Conservation (phyloP, 2,329 filamentous ascomycete species). For the Aschersonia sp. region DNA sequence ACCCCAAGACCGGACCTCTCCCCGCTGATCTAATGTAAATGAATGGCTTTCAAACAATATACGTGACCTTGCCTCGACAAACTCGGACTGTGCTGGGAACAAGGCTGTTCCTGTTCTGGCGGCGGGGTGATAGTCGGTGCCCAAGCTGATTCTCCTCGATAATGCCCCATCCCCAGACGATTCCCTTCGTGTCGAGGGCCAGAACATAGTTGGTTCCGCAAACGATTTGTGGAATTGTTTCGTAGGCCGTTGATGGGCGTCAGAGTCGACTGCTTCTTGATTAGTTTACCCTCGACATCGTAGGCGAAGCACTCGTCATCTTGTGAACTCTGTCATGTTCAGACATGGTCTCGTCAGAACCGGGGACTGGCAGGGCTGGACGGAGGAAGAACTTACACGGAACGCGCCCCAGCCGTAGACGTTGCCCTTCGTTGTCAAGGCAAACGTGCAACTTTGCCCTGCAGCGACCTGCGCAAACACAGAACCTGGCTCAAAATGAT, state of each 20-base stretch:
- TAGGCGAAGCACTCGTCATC: conserved; percentile 34
- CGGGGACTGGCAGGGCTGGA: background rate
- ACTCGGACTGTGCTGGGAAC: conserved; percentile 40
- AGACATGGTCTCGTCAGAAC: too few relatives aligned
- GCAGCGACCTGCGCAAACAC: conserved; percentile 51
- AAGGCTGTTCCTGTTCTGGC: conserved; percentile 38
- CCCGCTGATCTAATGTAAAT: conserved; percentile 61
- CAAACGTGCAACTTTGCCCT: conserved; percentile 63
- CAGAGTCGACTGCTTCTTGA: conserved; percentile 35
- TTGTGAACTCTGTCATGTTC: conserved; percentile 1
- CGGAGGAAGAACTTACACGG: conserved; percentile 28
- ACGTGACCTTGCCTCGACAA: conserved; percentile 42
- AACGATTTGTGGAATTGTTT: conserved; percentile 47
- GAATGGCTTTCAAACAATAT: conserved; percentile 59
- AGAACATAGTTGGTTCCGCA: conserved; percentile 59
- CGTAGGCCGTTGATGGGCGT: conserved; percentile 46
- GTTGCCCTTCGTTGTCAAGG: conserved; percentile 57
- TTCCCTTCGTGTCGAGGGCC: conserved; percentile 49
- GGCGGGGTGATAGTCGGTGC: conserved; percentile 46
- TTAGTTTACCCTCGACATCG: conserved; percentile 22
- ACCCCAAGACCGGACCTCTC: conserved; percentile 68
- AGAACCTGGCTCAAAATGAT: conserved; percentile 45
- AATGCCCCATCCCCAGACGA: conserved; percentile 57
- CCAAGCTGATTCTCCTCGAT: conserved; percentile 52
- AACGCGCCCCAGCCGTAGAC: conserved; percentile 83